Evolutionary conservation across 306 rosid genomes (phyloP), one percentile per base, ranked within the genome.

Genomic region (Vigna angularis): DNA sequence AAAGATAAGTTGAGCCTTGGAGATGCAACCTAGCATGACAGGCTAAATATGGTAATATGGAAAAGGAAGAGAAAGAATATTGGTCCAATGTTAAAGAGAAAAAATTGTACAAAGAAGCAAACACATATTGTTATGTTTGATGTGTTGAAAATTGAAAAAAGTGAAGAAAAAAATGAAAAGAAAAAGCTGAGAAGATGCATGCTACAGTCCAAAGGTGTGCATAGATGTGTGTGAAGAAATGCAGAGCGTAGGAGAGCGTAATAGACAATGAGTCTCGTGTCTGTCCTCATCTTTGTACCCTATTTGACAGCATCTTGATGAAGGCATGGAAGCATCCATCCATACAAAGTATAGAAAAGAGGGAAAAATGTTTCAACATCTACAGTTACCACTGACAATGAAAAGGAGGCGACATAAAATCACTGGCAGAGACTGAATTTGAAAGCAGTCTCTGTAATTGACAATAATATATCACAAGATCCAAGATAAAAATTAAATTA

Each of bases 391-490:
- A 79, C 78, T 83, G 87, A 85, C 84, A 49, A 52, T 52, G 88
- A 89, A 83, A 87, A 72, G 59, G 93, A 87, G 62, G 50, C 72
- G 69, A 83, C 85, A 71, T 57, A 74, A 74, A 78, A 67, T 75
- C 69, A 78, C 75, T 66, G 69, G 80, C 70, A 82, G 77, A 79
- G 83, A 82, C 88, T 87, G 81, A 82, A 76, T 55, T 79, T 57
- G 53, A 75, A 73, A 82, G 72, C 83, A 77, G 71, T 11, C 56
- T 67, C 74, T 83, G 73, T 66, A 66, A 26, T 28, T 6, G 52
- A 75, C 73, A 85, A 83, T 78, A 69, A 77, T 72, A 66, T 49
- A 17, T 59, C 84, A 80, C 90, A 72, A 56, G 94, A 90, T 90
- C 89, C 93, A 83, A 89, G 86, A 87, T 81, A 49, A n/a, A 58